Evolutionary conservation across 2,329 filamentous ascomycete species (phyloP), one percentile per base, ranked within the genome.

Genomic region (Penicillium polonicum): DNA sequence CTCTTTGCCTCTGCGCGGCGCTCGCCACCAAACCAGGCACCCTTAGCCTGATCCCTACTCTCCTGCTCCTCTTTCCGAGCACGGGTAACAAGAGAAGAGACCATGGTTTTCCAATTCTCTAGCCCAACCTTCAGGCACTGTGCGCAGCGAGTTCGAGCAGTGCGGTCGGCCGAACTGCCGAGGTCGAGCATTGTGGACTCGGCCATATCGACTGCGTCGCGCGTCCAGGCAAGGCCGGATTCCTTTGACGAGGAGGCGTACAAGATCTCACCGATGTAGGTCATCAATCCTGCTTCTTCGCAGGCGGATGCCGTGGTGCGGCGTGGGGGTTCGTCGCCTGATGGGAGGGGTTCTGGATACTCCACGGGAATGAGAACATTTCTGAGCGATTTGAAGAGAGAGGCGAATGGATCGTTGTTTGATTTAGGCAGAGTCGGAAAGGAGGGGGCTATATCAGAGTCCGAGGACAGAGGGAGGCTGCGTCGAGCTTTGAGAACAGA

Each of bases 221-320:
- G 85, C 0, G 93, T 96, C 93, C 93, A 97, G 6, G 87, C 86
- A 2, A 97, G 80, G 0, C 92, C 93, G 60, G 89, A 87, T 48
- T 90, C 86, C 19, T 73, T 78, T 19, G 79, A 76, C n/a, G 83
- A 82, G 5, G 83, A 84, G 0, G 90, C 85, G 73, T 89, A 97
- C 33, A 97, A 82, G 51, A 97, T 96, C 77, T 97, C 93, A 58
- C 93, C 93, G 61, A 97, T 93, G 74, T 96, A 94, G 25, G 92
- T 83, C 80, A 91, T 92, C 15, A 97, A 77, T 0, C 86, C 91
- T 3, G 92, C 91, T 74, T 97, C 92, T 64, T 94, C 88, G 74
- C 92, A 97, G 38, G 84, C 82, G 63, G 90, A 85, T 29, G 82
- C 79, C 10, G 85, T 70, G 55, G 83, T 84, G 46, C 90, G 88